Conservation (phyloP, 805 yeast species). For the Torulaspora delbrueckii region DNA sequence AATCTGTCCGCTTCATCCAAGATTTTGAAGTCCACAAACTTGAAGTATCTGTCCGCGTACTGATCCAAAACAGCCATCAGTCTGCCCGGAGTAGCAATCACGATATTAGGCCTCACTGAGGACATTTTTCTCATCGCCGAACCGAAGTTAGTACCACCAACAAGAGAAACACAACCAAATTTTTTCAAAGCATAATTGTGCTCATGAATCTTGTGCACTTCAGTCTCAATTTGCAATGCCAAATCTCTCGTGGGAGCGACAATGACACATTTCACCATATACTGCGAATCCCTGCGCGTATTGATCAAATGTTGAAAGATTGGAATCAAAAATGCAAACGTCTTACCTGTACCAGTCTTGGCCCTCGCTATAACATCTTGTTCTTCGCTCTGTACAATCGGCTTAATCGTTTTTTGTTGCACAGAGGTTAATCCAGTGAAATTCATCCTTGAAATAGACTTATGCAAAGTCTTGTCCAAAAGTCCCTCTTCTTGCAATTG, state of each 20-base stretch:
- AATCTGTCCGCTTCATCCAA: conserved; percentile 91
- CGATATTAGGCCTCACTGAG: conserved; percentile 45
- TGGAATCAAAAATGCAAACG: conserved; percentile 84
- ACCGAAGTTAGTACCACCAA: conserved; percentile 59
- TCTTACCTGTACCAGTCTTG: conserved; percentile 93
- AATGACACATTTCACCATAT: conserved; percentile 55
- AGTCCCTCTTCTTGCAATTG: conserved; percentile 29
- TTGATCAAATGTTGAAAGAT: conserved; percentile 52
- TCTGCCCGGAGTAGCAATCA: conserved; percentile 90
- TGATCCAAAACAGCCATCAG: conserved; percentile 55
- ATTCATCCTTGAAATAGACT: conserved; percentile 41
- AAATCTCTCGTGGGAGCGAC: conserved; percentile 90
- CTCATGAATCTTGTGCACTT: conserved; percentile 46
- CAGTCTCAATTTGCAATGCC: conserved; percentile 74
- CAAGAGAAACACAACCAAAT: conserved; percentile 48
- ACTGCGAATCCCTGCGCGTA: conserved; percentile 28
- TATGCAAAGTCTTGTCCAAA: conserved; percentile 28
- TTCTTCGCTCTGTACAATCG: conserved; percentile 46
- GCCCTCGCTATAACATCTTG: conserved; percentile 70
- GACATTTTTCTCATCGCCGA: conserved; percentile 36
- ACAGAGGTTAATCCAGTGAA: conserved; percentile 60
- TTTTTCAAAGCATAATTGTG: conserved; percentile 25
- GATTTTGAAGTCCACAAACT: conserved; percentile 55
- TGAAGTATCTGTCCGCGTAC: conserved; percentile 44
- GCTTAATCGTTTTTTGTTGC: conserved; percentile 58